Conservation (phyloP, 2,329 filamentous ascomycete genomes). For the Furcasterigmium sp. region DNA sequence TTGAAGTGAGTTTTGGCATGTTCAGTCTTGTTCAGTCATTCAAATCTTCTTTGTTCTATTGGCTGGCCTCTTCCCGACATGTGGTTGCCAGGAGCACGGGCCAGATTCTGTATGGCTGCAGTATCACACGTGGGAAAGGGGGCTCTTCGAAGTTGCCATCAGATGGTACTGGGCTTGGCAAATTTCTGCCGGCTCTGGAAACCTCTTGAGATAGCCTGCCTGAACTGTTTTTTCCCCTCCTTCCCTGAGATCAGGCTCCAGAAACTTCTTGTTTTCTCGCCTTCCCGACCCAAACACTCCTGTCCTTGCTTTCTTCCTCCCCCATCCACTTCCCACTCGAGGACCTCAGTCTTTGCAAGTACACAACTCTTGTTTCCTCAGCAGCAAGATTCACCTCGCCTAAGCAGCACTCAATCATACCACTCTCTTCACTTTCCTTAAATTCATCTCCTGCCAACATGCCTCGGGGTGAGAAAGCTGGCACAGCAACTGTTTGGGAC, state of each 20-base stretch:
- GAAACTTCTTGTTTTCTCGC: not conserved
- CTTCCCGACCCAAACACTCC: not conserved
- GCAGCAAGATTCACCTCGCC: not conserved
- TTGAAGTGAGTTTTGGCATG: conserved; percentile 27
- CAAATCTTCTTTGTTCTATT: not conserved
- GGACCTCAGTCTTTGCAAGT: not conserved
- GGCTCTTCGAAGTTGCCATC: too few species aligned
- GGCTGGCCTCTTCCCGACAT: not conserved
- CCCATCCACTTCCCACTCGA: conserved; percentile 1
- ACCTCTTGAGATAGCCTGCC: too few species aligned
- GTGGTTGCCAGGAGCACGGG: too few species aligned
- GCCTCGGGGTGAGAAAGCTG: not conserved
- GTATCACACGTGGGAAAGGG: too few species aligned
- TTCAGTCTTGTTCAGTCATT: too few species aligned
- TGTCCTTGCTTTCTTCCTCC: conserved; percentile 1
- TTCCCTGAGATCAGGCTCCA: too few species aligned
- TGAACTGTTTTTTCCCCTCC: too few species aligned
- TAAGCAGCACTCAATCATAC: conserved; percentile 2
- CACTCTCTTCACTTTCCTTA: conserved; percentile 8
- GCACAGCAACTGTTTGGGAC: conserved; percentile 20
- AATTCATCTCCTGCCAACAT: conserved; percentile 4
- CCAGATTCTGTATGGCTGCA: too few species aligned
- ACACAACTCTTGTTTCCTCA: not conserved
- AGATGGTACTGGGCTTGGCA: too few species aligned
- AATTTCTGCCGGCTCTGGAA: too few species aligned